Evolutionary conservation across 2,329 filamentous ascomycete genomes (phyloP).

Genomic region (Byssochlamys sp.): DNA sequence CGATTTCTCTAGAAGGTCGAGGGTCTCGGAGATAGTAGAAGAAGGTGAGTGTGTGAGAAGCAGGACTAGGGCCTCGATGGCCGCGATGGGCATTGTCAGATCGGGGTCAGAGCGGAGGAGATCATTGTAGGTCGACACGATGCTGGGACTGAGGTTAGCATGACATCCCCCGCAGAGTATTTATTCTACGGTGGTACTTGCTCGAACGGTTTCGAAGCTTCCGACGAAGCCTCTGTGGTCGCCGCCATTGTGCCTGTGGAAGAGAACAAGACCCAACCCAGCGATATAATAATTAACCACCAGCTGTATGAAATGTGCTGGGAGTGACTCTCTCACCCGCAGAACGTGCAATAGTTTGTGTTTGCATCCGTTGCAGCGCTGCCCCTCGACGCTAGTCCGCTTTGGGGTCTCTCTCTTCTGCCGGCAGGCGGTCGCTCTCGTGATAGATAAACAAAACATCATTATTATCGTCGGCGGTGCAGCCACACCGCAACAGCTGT

Average conservation of each 20-base stretch:
- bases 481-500: background rate
- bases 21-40: slow-evolving; percentile 85
- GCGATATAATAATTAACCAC: background rate
- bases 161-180: background rate
- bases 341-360: slow-evolving; percentile 9
- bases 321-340: background rate
- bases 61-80: slow-evolving; percentile 81
- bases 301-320: background rate
- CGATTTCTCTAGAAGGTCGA: slow-evolving; percentile 70
- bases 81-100: slow-evolving; percentile 89
- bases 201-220: slow-evolving; percentile 29
- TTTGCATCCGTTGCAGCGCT: slow-evolving; percentile 29
- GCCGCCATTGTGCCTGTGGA: slow-evolving; percentile 19
- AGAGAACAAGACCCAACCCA: background rate
- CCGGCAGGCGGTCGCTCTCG: slow-evolving; percentile 11
- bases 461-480: background rate
- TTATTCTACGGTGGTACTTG: slow-evolving; percentile 12
- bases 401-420: slow-evolving; percentile 8
- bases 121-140: slow-evolving; percentile 56
- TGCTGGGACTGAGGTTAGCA: slow-evolving; percentile 31
- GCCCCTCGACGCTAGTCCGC: slow-evolving; percentile 27
- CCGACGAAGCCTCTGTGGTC: slow-evolving; percentile 12
- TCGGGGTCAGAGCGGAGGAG: slow-evolving; percentile 63
- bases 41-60: slow-evolving; percentile 70
- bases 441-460: slow-evolving; percentile 24